Evolutionary conservation across 352 stramenopile species (phyloP).

Genomic region (Globisporangium paddicum): DNA sequence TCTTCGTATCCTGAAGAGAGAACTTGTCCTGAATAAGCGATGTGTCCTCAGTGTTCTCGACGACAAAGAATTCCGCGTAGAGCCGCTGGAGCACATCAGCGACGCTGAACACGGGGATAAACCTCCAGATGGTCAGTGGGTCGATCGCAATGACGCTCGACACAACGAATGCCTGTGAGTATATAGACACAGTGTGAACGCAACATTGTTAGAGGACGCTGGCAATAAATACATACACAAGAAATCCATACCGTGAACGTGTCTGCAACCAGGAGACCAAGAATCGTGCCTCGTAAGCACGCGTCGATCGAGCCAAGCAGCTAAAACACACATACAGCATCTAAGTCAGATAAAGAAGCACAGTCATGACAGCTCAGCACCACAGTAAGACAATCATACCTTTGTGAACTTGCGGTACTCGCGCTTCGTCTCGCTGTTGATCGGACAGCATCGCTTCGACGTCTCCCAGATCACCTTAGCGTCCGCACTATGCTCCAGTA

Average conservation of each 20-base stretch:
- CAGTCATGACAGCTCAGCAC: background rate
- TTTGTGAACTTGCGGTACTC: slow-evolving; percentile 88
- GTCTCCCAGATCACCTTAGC: slow-evolving; percentile 88
- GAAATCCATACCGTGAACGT: slow-evolving; percentile 55
- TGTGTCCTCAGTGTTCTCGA: slow-evolving; percentile 44
- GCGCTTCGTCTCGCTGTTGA: slow-evolving; percentile 81
- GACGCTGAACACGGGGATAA: slow-evolving; percentile 78
- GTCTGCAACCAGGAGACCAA: slow-evolving; percentile 79
- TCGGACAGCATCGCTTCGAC: slow-evolving; percentile 78
- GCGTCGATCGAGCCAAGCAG: slow-evolving; percentile 81
- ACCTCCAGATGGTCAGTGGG: slow-evolving; percentile 57
- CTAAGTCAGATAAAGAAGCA: background rate
- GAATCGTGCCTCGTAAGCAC: slow-evolving; percentile 75
- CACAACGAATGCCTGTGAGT: slow-evolving; percentile 77
- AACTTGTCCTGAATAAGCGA: slow-evolving; percentile 75
- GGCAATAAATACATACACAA: background rate
- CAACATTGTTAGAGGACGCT: no score
- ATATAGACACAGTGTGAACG: background rate
- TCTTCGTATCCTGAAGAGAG: slow-evolving; percentile 19
- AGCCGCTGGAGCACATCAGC: slow-evolving; percentile 78
- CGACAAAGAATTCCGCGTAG: slow-evolving; percentile 70
- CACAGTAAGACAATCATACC: slow-evolving; percentile 21
- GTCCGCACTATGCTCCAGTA: slow-evolving; percentile 79
- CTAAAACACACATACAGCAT: slow-evolving; percentile 20
- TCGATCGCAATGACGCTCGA: slow-evolving; percentile 74